These are phyloP conservation scores for Xylaria venustula DNA, from an alignment of 495 filamentous ascomycete species.

Conservation along the genomic window DNA sequence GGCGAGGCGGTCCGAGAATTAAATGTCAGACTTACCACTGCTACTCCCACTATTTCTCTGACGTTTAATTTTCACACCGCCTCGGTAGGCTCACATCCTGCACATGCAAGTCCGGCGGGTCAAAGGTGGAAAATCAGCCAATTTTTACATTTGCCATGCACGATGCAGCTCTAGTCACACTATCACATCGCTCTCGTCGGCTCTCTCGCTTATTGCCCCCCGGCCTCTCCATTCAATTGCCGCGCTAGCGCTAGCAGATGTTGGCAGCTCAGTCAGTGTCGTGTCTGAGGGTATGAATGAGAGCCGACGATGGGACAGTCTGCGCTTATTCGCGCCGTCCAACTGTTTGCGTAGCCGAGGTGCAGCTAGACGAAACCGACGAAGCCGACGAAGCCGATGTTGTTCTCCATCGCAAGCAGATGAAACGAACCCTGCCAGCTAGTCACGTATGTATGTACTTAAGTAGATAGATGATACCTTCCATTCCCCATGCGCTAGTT, in stretches of 20 bases:
- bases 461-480: no score
- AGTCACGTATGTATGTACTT: no score
- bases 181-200: constrained; percentile 9
- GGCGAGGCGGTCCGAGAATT: no score
- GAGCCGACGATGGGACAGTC: not conserved
- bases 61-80: no score
- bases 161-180: constrained; percentile 1
- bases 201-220: constrained; percentile 5
- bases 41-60: no score
- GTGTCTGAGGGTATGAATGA: not conserved
- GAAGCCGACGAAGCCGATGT: no score
- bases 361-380: not conserved
- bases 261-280: not conserved
- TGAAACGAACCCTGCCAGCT: not conserved
- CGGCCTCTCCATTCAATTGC: constrained; percentile 7
- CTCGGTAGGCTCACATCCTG: not conserved
- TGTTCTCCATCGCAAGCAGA: not conserved
- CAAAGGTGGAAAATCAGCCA: constrained; percentile 3
- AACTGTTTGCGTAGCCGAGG: not conserved
- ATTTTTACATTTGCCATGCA: constrained; percentile 3
- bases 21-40: no score
- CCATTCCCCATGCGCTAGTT: no score
- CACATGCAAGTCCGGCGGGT: not conserved
- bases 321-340: not conserved
- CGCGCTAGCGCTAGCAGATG: constrained; percentile 4